A percentile compares a stretch with the other conserved stretches of the same genome.
phyloP scores from a whole-genome alignment of 2,329 filamentous ascomycete species.

The Decorospora gaudefroyi region DNA sequence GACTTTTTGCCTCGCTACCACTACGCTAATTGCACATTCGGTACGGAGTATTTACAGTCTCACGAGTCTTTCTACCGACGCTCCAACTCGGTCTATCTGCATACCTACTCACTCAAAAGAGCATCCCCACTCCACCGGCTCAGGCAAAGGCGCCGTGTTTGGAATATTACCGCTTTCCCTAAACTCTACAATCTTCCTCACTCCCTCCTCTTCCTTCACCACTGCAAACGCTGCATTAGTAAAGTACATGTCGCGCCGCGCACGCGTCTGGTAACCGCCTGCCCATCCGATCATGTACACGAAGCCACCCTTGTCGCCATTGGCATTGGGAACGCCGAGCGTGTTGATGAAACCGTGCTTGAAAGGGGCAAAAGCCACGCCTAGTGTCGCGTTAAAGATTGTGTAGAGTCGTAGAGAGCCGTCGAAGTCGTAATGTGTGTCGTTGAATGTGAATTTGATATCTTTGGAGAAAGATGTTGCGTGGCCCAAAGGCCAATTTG shows the following conservation, averaged over 20 bases:
- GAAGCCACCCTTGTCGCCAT: constrained; percentile 40
- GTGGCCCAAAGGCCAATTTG: constrained; percentile 33
- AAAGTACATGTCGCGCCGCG: constrained; percentile 34
- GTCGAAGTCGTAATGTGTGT: constrained; percentile 39
- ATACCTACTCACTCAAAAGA: constrained; percentile 17
- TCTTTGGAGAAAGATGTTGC: constrained; percentile 31
- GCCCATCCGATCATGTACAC: constrained; percentile 44
- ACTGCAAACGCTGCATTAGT: constrained; percentile 41
- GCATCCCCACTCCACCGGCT: constrained; percentile 31
- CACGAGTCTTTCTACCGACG: no score
- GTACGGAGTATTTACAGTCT: no score
- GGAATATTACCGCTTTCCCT: constrained; percentile 42
- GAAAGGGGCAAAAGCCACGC: constrained; percentile 34
- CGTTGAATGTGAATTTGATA: constrained; percentile 41
- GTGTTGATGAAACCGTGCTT: constrained; percentile 38
- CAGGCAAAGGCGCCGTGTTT: constrained; percentile 31
- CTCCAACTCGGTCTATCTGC: no score
- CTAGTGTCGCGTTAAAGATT: constrained; percentile 36
- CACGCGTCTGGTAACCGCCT: constrained; percentile 30
- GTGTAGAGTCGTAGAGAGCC: constrained; percentile 35
- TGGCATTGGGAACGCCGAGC: constrained; percentile 36
- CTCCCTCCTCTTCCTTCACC: constrained; percentile 28
- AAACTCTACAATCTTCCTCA: constrained; percentile 40
- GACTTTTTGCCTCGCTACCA: neutral
- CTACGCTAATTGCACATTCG: neutral